Conservation (phyloP, 2,329 filamentous ascomycete species). For the Monosporascus sp. region DNA sequence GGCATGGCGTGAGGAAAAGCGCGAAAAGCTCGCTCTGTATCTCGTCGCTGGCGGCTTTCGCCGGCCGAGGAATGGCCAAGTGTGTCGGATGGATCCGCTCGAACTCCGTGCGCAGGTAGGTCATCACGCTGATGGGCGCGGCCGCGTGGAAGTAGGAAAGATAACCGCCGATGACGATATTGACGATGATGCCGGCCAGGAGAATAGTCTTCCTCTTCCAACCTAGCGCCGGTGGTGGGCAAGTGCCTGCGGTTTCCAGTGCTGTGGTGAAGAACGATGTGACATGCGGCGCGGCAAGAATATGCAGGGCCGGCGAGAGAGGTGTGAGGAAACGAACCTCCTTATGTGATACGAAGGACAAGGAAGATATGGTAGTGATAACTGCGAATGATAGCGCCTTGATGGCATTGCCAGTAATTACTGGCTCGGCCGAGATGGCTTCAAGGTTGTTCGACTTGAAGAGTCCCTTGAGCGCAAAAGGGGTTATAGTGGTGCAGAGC, state of each 20-base stretch:
- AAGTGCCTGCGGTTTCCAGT: conserved; percentile 20
- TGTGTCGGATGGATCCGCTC: conserved; percentile 47
- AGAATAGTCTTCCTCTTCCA: conserved; percentile 53
- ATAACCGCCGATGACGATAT: conserved; percentile 68
- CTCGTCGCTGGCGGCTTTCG: conserved; percentile 18
- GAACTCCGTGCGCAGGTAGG: conserved; percentile 71
- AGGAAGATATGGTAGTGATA: conserved; percentile 50
- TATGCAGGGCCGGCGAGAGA: conserved; percentile 77
- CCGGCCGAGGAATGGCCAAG: conserved; percentile 24
- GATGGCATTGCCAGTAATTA: conserved; percentile 36
- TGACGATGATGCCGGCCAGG: conserved; percentile 53
- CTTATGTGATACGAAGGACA: conserved; percentile 87
- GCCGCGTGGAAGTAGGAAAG: conserved; percentile 72
- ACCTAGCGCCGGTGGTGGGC: conserved; percentile 20
- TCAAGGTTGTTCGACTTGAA: conserved; percentile 41
- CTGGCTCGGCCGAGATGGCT: conserved; percentile 24
- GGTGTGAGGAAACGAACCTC: conserved; percentile 97
- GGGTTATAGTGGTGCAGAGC: conserved; percentile 75
- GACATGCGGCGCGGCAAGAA: conserved; percentile 67
- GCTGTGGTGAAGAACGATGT: conserved; percentile 57
- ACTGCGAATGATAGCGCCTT: conserved; percentile 54
- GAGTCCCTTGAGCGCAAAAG: conserved; percentile 65
- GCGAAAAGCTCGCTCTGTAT: conserved; percentile 50
- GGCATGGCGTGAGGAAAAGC: conserved; percentile 90
- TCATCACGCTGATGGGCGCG: conserved; percentile 68